A percentile compares a stretch with the other conserved stretches of the same genome.
These are phyloP conservation scores for Cyberlindnera saturnus DNA, from an alignment of 805 yeast species.

Conservation along the genomic window DNA sequence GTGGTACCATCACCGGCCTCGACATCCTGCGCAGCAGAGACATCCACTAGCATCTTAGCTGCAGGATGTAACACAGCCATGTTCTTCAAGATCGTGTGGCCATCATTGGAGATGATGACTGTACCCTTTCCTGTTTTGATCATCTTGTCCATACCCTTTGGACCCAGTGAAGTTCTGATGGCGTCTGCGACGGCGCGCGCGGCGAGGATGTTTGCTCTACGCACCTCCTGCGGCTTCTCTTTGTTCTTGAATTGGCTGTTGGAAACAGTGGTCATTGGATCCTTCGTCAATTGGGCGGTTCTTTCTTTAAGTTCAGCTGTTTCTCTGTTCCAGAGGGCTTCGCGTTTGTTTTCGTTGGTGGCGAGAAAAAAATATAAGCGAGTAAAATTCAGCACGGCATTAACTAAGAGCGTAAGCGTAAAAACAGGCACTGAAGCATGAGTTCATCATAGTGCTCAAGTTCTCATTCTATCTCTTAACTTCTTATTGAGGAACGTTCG, in stretches of 20 bases:
- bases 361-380: no score
- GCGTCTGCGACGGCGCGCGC: constrained; percentile 99
- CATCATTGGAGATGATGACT: constrained; percentile 94
- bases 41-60: constrained; percentile 96
- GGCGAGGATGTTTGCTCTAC: constrained; percentile 94
- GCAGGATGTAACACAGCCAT: constrained; percentile 99
- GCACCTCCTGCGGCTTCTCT: constrained; percentile 97
- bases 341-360: no score
- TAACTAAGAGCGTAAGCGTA: no score
- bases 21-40: constrained; percentile 95
- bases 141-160: constrained; percentile 99
- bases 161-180: constrained; percentile 91
- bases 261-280: constrained; percentile 26
- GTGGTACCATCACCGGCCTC: constrained; percentile 99
- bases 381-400: no score
- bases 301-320: constrained; percentile 26
- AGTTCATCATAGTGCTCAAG: no score
- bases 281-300: no score
- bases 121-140: constrained; percentile 90
- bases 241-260: constrained; percentile 89
- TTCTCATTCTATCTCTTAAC: no score
- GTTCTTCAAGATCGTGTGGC: constrained; percentile 92
- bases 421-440: no score
- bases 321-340: no score
- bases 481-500: not conserved